Conservation (phyloP, 2,329 filamentous ascomycete genomes). For the Cadophora malorum region DNA sequence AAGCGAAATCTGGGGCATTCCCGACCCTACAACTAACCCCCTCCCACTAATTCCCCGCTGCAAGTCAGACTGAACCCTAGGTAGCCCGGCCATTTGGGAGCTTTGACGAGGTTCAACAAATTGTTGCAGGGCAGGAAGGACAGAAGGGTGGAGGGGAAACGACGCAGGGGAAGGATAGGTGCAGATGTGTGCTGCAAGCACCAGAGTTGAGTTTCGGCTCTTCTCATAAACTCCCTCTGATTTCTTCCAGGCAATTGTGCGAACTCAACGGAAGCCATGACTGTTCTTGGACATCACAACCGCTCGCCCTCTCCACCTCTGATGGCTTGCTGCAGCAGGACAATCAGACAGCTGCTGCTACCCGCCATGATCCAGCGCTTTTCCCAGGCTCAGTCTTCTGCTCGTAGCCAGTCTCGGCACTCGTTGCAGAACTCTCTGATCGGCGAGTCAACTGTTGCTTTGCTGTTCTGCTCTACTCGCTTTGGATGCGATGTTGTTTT, state of each 20-base stretch:
- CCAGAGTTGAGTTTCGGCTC: conserved; percentile 8
- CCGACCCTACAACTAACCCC: background rate
- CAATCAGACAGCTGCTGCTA: conserved; percentile 22
- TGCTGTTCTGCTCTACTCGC: background rate
- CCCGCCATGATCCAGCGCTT: conserved; percentile 14
- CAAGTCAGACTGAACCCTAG: conserved; percentile 18
- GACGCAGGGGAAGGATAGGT: conserved; percentile 1
- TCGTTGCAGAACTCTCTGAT: conserved; percentile 19
- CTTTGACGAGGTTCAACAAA: conserved; percentile 9
- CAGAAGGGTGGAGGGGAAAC: background rate
- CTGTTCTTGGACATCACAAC: conserved; percentile 2
- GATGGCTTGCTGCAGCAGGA: conserved; percentile 15
- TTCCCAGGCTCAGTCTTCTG: background rate
- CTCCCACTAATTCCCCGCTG: conserved; percentile 3
- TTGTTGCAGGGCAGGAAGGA: background rate
- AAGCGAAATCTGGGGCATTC: background rate
- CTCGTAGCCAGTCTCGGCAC: conserved; percentile 21
- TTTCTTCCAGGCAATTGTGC: conserved; percentile 3
- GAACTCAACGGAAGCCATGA: conserved; percentile 7
- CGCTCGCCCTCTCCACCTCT: background rate
- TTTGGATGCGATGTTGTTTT: background rate
- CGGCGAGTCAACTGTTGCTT: background rate
- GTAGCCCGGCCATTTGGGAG: background rate
- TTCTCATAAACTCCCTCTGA: conserved; percentile 13
- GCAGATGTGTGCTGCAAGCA: background rate